Evolutionary conservation across 257 asterid species (phyloP), one percentile per base, ranked within the genome.

Genomic region (Solanum corneliomulleri): DNA sequence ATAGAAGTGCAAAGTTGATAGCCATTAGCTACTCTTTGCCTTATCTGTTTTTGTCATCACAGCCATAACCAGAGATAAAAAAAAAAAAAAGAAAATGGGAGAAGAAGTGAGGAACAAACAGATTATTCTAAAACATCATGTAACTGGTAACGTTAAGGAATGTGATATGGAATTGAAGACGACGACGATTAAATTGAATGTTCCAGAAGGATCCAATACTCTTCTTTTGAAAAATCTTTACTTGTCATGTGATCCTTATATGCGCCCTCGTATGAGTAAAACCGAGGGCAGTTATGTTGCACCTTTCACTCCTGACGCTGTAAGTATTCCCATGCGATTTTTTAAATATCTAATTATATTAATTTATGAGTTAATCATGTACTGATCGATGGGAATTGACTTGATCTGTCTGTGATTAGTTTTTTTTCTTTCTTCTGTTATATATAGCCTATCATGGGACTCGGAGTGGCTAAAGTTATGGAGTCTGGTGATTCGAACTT

Each of bases 201-300:
- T 89, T 72, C 91, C 91, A 11, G 74, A 82, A 6, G 92, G 45
- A 47, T 86, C 88, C 4, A 58, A 82, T 49, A 91, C 90, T 29
- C 62, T 93, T 44, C 77, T 92, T 89, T 91, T 93, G 42, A 91
- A 93, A 87, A 93, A 93, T 89, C 88, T 92, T 1, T 92, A 92
- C 85, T 84, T 93, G 83, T 92, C 95, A 0, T 93, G 94, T 52
- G 91, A 90, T 18, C 91, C 94, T 45, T 93, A 92, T 87, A 86
- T 89, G 89, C 76, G 85, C 2, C 2, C 31, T 4, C 90, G 93
- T 76, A 89, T 91, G 92, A 70, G 77, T 6, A 68, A 68, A 27
- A 7, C 7, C 14, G 74, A 25, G 35, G 72, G 20, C 12, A 66
- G 72, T 29, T 66, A 25, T 25, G 15, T 66, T 66, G 72, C 8